Base-by-base conservation (phyloP, 1,284 basidiomycete species). In the Leccinum subrobustum region DNA sequence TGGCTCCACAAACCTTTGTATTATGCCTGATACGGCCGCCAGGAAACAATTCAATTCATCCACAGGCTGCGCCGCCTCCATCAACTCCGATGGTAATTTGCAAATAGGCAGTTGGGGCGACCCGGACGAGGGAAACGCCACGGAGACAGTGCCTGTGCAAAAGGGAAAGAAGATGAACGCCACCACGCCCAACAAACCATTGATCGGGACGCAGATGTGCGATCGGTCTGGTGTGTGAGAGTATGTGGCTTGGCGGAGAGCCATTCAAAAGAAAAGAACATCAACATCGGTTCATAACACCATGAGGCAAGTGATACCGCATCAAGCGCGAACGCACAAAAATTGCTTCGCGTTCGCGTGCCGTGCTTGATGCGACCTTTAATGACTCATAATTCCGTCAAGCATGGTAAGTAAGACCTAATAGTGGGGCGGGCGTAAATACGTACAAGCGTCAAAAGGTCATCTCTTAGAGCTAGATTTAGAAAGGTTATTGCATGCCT, bases 141-240 rank as follows among this genome's bases (percentile, higher is more conserved):
- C 68, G 67, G 68, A 69, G 65, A 60, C 58, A 42, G 50, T 44
- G 42, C 18, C 18, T 58, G 57, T 35, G 48, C 48, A 20, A 44
- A 44, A 44, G 18, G 23, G 16, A 25, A 27, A 42, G 25, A n/a
- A 16, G 3, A 50, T 57, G 39, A 52, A 54, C 64, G 66, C 65
- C 67, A 70, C 61, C 61, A 67, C 33, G 65, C 51, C 53, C 57
- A 65, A 54, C 60, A 67, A 51, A 55, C 14, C 11, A 20, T 47
- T 66, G 68, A 70, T 70, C 63, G 65, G 65, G 68, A 64, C 50
- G 9, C 9, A 70, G 68, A 68, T 59, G 58, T 67, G 60, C 52
- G 65, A 70, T 71, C 58, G 53, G 27, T 29, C 6, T 12, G 63
- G 67, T 52, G 35, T 42, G 42, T 6, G 42, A 8, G 42, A 20